Percentiles rank a stretch among this genome's conserved stretches.
These are phyloP conservation scores for Ceratocystis diversiconidia DNA, from an alignment of 2,329 filamentous ascomycete species.

Conservation along the genomic window DNA sequence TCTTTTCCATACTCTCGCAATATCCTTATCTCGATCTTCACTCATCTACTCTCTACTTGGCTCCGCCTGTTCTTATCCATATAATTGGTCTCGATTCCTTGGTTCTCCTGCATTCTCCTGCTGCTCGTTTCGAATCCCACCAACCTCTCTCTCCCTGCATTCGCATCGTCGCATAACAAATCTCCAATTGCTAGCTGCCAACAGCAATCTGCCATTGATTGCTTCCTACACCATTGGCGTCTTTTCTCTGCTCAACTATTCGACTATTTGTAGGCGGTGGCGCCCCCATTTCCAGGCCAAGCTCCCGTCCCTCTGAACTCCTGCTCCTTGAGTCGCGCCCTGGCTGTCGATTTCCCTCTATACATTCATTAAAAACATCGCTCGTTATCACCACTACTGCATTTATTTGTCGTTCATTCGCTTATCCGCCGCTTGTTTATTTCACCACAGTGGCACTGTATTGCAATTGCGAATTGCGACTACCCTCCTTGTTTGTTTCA, in stretches of 20 bases:
- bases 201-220: neutral
- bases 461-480: neutral
- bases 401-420: neutral
- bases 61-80: neutral
- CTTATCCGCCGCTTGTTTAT: neutral
- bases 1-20: neutral
- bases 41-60: neutral
- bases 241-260: neutral
- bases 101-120: neutral
- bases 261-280: neutral
- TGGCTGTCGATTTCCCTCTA: neutral
- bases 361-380: neutral
- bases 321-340: neutral
- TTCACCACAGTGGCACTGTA: neutral
- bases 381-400: constrained; percentile 1
- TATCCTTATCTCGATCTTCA: neutral
- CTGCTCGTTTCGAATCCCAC: constrained; percentile 1
- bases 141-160: neutral
- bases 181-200: neutral
- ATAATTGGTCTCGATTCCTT: neutral
- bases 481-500: neutral
- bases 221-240: neutral
- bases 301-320: neutral
- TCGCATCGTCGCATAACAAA: neutral
- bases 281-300: neutral